Evolutionary conservation across 169 alveolate genomes (phyloP), one percentile per base, ranked within the genome.

Genomic region (Plasmodium cynomolgi): DNA sequence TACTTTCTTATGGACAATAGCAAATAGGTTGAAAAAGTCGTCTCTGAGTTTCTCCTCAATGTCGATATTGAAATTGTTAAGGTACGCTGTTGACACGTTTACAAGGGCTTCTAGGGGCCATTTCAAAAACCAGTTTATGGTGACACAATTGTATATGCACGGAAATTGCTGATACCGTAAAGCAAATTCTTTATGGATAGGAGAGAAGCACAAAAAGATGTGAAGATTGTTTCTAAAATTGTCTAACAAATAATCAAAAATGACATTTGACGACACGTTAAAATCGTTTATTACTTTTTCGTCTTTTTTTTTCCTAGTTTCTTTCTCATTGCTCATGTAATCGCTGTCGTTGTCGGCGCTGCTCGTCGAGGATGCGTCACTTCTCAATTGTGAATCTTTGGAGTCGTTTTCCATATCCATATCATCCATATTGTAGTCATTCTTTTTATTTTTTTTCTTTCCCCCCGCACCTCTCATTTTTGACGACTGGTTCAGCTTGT

Each of bases 81-180:
- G 86, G 97, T 98, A 97, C 79, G 98, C 97, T 81, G 98, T 96
- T 84, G 99, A 96, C 77, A 98, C 99, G 33, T 98, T 97, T 26
- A 99, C 99, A 44, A 98, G 98, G 37, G 99, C 99, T 81, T 98
- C 99, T 96, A 98, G 98, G 44, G 99, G 99, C 99, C 99, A 99
- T 44, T 99, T 99, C 95, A 97, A 95, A 95, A 97, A 98, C 99
- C 99, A 99, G 90, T 98, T 98, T 92, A 99, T 98, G 44, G 99
- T 98, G 94, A 99, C 99, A 93, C 99, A 98, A 81, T 98, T 98
- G 97, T 98, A 98, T 58, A 99, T 96, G 41, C 99, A 99, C n/a
- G 99, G 99, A 99, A 99, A 98, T 96, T 98, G 98, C 92, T 99
- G 98, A 88, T 99, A 98, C 85, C 99, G 96, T 91, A 98, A 99